Base-by-base conservation (phyloP, 768 basidiomycete genomes). In the Asterophora parasitica region DNA sequence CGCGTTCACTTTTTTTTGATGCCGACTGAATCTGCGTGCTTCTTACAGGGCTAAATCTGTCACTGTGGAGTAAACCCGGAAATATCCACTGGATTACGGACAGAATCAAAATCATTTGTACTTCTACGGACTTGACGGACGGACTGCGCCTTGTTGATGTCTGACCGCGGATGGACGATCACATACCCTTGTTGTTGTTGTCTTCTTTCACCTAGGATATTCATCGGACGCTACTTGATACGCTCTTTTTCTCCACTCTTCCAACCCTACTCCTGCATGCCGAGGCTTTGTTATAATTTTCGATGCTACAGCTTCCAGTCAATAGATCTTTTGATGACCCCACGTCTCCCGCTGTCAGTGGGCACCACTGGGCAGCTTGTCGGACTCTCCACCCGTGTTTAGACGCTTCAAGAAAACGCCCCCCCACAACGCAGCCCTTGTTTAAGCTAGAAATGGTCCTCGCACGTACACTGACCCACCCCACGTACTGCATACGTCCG, bases 11-110 rank as follows among this genome's bases (percentile, higher is more conserved):
- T 17, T 6, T 36, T 30, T 23, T 36, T 38, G 12, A 35, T 26
- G 16, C n/a, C 53, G 13, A 47, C 41, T 34, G 49, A 33, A 44
- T 53, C 23, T 36, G 53, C 3, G 32, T 36, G 38, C 19, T 20
- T 39, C 19, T 17, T 36, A 4, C 56, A 86, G 84, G 71, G 85
- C 85, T 48, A 87, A 87, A 63, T 87, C 85, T 52, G 85, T 87
- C 48, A 87, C 85, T 30, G 76, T 76, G 36, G 85, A 87, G 74
- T 87, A 79, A 72, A 51, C n/a, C n/a, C 15, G 44, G 15, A 20
- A 35, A 23, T 47, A 42, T 7, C 23, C 46, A 47, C 20, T 54
- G 41, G 43, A 49, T 30, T 28, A 49, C 33, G 49, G 48, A 54
- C 50, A 44, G 54, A 46, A 55, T 23, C 48, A 59, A 15, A 59